Evolutionary conservation across 2,329 filamentous ascomycete genomes (phyloP).

Genomic region (Penicillium sp.): DNA sequence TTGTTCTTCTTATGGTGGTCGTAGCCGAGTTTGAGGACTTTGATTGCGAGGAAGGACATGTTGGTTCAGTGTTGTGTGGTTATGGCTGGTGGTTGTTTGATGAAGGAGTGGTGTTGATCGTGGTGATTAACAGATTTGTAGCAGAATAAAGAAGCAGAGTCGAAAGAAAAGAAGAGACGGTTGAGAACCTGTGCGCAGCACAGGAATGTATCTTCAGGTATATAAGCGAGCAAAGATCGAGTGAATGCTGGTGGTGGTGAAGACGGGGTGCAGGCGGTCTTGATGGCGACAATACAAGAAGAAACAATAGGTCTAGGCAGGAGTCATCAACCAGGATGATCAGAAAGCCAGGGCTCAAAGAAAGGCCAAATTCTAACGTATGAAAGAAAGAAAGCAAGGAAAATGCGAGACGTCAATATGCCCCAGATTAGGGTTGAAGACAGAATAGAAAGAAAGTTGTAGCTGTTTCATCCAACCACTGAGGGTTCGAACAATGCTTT

Average conservation of each 20-base stretch:
- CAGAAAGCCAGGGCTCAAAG: conserved; percentile 16
- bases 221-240: conserved; percentile 1
- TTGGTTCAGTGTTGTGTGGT: too few species aligned
- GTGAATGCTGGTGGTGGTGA: not conserved
- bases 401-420: conserved; percentile 12
- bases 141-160: not conserved
- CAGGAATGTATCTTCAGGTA: not conserved
- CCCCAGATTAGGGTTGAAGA: conserved; percentile 1
- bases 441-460: conserved; percentile 11
- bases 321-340: conserved; percentile 23
- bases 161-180: not conserved
- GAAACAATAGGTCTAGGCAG: not conserved
- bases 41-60: conserved; percentile 29
- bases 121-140: too few species aligned
- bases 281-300: not conserved
- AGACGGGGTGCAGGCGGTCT: not conserved
- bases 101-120: not conserved
- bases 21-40: conserved; percentile 33
- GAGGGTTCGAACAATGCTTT: conserved; percentile 10
- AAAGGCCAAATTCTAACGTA: conserved; percentile 4
- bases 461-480: conserved; percentile 3
- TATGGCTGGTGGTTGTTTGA: not conserved
- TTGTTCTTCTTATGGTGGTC: conserved; percentile 37
- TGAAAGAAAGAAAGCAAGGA: conserved; percentile 15
- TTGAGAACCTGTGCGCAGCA: not conserved